Percentiles rank a stretch among this genome's conserved stretches.
phyloP scores from a whole-genome alignment of 2,329 filamentous ascomycete species.

The Calonectria naviculata region DNA sequence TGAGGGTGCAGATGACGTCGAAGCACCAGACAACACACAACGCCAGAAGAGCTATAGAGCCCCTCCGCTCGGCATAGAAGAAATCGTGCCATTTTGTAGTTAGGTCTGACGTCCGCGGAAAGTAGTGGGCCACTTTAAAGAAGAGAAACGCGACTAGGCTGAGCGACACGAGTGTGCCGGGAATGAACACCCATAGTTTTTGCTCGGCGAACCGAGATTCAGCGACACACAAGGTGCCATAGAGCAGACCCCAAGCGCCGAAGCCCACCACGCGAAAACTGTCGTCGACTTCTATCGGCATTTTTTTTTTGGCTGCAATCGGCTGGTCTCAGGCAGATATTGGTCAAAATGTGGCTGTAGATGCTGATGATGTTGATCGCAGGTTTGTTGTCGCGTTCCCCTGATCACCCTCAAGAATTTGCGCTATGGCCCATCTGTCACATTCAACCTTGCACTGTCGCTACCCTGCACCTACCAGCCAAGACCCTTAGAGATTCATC shows the following conservation, averaged over 20 bases:
- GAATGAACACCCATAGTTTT: background rate
- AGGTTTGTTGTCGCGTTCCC: background rate
- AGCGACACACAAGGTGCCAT: conserved; percentile 1
- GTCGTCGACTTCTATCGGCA: background rate
- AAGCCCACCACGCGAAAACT: conserved; percentile 1
- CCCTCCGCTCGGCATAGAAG: conserved; percentile 32
- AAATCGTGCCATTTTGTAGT: conserved; percentile 16
- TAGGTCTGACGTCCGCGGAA: conserved; percentile 1
- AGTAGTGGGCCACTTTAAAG: conserved; percentile 33
- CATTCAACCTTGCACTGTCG: background rate
- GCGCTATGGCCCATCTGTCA: background rate
- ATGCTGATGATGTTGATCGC: background rate
- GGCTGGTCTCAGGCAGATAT: background rate
- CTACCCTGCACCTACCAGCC: background rate
- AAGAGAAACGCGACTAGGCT: conserved; percentile 33
- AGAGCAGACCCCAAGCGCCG: conserved; percentile 24
- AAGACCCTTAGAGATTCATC: background rate
- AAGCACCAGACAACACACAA: conserved; percentile 29
- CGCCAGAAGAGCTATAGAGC: conserved; percentile 28
- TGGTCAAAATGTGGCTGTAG: background rate
- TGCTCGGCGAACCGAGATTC: background rate
- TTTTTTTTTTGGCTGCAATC: background rate
- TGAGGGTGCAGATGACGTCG: conserved; percentile 10
- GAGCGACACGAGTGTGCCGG: conserved; percentile 18
- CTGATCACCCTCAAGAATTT: background rate